Conservation (phyloP, 345 rosid species). For the Salix caprea region DNA sequence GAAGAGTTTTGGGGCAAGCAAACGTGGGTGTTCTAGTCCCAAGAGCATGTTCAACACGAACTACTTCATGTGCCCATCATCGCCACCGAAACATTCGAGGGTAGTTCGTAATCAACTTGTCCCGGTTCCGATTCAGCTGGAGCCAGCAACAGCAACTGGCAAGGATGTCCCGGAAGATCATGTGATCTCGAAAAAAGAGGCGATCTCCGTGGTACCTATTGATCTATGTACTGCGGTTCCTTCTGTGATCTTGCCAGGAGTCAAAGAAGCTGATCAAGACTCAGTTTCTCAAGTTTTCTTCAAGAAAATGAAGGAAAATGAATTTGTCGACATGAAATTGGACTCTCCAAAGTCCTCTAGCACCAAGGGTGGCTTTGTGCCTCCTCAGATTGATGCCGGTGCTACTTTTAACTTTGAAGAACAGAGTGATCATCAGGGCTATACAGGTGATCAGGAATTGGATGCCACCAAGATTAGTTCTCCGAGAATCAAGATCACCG, state of each 20-base stretch:
- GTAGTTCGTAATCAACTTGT: slow-evolving; percentile 40
- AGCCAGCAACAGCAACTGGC: slow-evolving; percentile 30
- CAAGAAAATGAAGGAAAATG: slow-evolving; percentile 70
- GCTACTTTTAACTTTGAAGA: slow-evolving; percentile 39
- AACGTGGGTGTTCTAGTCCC: slow-evolving; percentile 2
- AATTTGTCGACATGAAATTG: slow-evolving; percentile 96
- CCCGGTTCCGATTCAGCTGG: slow-evolving; percentile 62
- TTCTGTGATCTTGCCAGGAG: slow-evolving; percentile 32
- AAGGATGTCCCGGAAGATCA: slow-evolving; percentile 10
- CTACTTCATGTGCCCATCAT: slow-evolving; percentile 63
- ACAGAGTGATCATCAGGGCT: slow-evolving; percentile 9
- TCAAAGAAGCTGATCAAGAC: slow-evolving; percentile 46
- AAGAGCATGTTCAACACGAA: slow-evolving; percentile 44
- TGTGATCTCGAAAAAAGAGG: background rate
- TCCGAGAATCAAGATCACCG: slow-evolving; percentile 32
- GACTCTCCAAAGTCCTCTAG: slow-evolving; percentile 57
- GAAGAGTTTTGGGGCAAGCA: slow-evolving; percentile 18
- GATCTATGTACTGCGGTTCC: slow-evolving; percentile 14
- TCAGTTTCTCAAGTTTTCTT: slow-evolving; percentile 78
- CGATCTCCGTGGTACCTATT: slow-evolving; percentile 19
- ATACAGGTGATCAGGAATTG: slow-evolving; percentile 14
- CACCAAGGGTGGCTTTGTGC: slow-evolving; percentile 16
- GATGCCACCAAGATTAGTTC: slow-evolving; percentile 33
- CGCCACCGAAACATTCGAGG: slow-evolving; percentile 30
- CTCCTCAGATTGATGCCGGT: slow-evolving; percentile 39